These are phyloP conservation scores for Lentinula boryana DNA, from an alignment of 768 basidiomycete species.

Conservation along the genomic window DNA sequence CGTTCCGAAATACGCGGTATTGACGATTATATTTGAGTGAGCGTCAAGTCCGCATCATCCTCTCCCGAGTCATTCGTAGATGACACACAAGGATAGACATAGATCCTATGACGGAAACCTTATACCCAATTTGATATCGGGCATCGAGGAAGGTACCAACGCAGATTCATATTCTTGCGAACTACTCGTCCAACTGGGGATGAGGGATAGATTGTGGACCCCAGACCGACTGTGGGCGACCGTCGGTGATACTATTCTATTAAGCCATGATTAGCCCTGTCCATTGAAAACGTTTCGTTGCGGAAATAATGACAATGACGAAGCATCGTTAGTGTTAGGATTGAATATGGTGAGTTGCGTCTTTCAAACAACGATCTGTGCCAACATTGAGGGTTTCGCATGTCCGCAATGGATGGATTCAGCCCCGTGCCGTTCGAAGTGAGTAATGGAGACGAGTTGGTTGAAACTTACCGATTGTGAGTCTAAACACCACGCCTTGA, in stretches of 20 bases:
- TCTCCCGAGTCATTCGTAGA: neutral
- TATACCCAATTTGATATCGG: neutral
- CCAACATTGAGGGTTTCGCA: too few species aligned
- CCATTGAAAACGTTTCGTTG: neutral
- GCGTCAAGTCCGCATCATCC: neutral
- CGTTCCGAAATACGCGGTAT: neutral
- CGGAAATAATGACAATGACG: neutral
- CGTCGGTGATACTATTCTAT: neutral
- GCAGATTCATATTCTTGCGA: neutral
- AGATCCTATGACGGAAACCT: neutral
- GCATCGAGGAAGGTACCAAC: neutral
- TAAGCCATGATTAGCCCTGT: neutral
- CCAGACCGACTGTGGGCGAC: neutral
- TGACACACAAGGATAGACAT: neutral
- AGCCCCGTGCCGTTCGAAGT: too few species aligned
- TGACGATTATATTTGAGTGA: neutral
- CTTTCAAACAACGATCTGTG: too few species aligned
- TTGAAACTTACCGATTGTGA: too few species aligned
- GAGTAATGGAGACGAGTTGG: too few species aligned
- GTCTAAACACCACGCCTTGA: too few species aligned
- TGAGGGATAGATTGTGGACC: neutral
- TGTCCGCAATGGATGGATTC: too few species aligned
- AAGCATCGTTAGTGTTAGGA: too few species aligned
- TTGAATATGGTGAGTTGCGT: too few species aligned
- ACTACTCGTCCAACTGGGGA: neutral